These are phyloP conservation scores for Yamadazyma epiphylla DNA, from an alignment of 1,139 yeast species.

Conservation along the genomic window DNA sequence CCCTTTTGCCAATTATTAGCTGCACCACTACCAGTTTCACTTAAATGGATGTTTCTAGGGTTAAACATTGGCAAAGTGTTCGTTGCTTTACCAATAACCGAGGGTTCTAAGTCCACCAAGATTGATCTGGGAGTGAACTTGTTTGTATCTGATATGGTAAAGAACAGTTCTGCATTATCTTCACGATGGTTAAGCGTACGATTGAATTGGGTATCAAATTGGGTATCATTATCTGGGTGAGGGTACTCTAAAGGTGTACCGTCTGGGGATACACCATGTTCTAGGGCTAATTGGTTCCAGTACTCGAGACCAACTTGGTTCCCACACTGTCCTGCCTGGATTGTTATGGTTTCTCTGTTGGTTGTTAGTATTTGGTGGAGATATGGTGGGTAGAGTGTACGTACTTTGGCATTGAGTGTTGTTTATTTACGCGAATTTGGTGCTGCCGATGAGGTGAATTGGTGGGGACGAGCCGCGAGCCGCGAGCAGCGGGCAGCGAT, in stretches of 20 bases:
- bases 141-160: slow-evolving; percentile 66
- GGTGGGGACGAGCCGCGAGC: background rate
- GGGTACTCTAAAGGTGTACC: slow-evolving; percentile 48
- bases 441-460: background rate
- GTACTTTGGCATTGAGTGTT: slow-evolving; percentile 25
- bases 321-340: slow-evolving; percentile 84
- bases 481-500: no score
- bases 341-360: slow-evolving; percentile 34
- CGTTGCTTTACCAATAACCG: slow-evolving; percentile 69
- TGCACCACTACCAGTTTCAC: slow-evolving; percentile 84
- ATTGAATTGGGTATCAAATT: slow-evolving; percentile 12
- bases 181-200: slow-evolving; percentile 35
- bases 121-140: slow-evolving; percentile 86
- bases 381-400: no score
- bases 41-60: slow-evolving; percentile 75
- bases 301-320: slow-evolving; percentile 92
- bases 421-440: slow-evolving; percentile 3
- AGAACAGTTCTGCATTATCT: slow-evolving; percentile 82
- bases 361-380: background rate
- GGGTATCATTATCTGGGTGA: slow-evolving; percentile 15
- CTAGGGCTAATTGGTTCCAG: slow-evolving; percentile 86
- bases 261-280: slow-evolving; percentile 80
- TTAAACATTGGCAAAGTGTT: slow-evolving; percentile 68
- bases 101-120: slow-evolving; percentile 84
- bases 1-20: slow-evolving; percentile 97